These are phyloP conservation scores for Fusarium kyushuense DNA, from an alignment of 2,329 filamentous ascomycete species.

Conservation along the genomic window DNA sequence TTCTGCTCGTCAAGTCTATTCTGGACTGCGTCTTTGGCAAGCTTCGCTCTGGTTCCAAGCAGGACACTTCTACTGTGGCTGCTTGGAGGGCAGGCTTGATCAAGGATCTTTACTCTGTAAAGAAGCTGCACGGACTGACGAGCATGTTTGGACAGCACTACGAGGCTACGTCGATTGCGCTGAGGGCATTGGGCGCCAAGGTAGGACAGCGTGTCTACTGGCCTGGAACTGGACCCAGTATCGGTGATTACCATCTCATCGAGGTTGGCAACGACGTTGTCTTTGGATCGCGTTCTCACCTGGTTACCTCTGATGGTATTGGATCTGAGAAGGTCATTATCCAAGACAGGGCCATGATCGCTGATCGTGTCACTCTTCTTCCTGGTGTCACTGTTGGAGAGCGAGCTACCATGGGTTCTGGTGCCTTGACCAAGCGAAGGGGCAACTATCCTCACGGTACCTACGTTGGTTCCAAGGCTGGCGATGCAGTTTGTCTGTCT, in stretches of 20 bases:
- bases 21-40: slow-evolving; percentile 4
- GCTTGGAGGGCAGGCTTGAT: slow-evolving; percentile 3
- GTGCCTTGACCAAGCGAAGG: neutral
- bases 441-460: neutral
- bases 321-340: slow-evolving; percentile 3
- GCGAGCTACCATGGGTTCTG: neutral
- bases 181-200: slow-evolving; percentile 9
- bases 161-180: neutral
- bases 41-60: neutral
- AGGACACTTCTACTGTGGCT: neutral
- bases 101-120: neutral
- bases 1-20: neutral
- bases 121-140: neutral
- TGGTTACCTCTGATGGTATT: neutral
- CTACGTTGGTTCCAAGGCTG: slow-evolving; percentile 5
- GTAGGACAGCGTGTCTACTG: slow-evolving; percentile 11
- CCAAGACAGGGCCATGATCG: slow-evolving; percentile 12
- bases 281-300: slow-evolving; percentile 1
- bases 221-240: slow-evolving; percentile 4
- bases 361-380: slow-evolving; percentile 8
- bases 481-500: slow-evolving; percentile 5
- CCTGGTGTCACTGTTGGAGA: neutral
- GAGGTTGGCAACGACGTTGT: slow-evolving; percentile 13
- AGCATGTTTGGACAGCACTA: slow-evolving; percentile 16
- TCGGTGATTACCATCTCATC: neutral